A percentile compares a stretch with the other conserved stretches of the same genome.
Evolutionary conservation across 164 flowering plant species (phyloP).

Genomic region (Nymphaea colorata): DNA sequence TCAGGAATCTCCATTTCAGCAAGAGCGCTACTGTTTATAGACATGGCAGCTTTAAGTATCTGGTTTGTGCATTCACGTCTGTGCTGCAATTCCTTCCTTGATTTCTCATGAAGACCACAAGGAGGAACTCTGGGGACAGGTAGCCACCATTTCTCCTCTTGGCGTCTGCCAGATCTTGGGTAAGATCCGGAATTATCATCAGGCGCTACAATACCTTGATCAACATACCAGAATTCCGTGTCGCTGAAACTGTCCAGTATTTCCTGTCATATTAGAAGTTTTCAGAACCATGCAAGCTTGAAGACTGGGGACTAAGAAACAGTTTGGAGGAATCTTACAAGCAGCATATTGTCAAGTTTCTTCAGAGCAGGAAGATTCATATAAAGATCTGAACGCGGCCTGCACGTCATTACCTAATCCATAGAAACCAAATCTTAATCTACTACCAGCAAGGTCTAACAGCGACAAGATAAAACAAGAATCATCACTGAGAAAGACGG

Average conservation of each 20-base stretch:
- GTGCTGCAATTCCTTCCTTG: constrained; percentile 59
- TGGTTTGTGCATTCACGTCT: constrained; percentile 85
- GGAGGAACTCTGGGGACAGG: constrained; percentile 85
- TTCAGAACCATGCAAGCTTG: background rate
- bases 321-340: constrained; percentile 37
- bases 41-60: constrained; percentile 86
- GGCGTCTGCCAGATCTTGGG: constrained; percentile 52
- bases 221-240: constrained; percentile 94
- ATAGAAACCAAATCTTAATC: background rate
- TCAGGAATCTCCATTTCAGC: constrained; percentile 96
- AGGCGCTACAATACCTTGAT: constrained; percentile 66
- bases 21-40: constrained; percentile 65
- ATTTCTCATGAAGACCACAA: constrained; percentile 54
- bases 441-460: background rate
- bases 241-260: constrained; percentile 61
- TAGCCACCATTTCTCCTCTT: constrained; percentile 98
- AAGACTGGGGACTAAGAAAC: background rate
- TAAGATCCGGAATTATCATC: constrained; percentile 66
- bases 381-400: constrained; percentile 71
- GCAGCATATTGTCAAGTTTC: constrained; percentile 89
- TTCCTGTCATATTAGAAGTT: constrained; percentile 37
- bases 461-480: background rate
- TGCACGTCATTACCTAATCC: constrained; percentile 81
- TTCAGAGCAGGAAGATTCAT: constrained; percentile 85
- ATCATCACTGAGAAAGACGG: background rate